Evolutionary conservation across 495 filamentous ascomycete genomes (phyloP).

Genomic region (Lasiosphaeria miniovina): DNA sequence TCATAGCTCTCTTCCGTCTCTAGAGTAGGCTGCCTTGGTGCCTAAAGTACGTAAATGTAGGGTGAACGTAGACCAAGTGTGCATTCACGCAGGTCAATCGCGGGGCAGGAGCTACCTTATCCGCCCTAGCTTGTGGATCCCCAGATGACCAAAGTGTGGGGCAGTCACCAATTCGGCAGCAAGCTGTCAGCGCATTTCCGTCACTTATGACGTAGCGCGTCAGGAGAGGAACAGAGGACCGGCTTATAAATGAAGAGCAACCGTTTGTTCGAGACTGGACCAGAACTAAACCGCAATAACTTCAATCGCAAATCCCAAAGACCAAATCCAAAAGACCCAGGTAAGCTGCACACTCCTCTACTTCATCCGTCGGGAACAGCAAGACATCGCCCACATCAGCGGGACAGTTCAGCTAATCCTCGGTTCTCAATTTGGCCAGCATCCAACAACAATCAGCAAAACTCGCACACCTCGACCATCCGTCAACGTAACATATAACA

Average conservation of each 20-base stretch:
- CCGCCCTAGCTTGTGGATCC: neutral
- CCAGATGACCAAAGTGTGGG: neutral
- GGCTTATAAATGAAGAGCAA: neutral
- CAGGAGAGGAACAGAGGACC: neutral
- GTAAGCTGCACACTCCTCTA: no score
- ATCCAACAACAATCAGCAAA: slow-evolving; percentile 4
- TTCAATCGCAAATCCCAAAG: no score
- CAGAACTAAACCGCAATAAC: no score
- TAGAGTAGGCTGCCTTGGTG: neutral
- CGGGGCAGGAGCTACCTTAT: neutral
- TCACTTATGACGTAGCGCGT: neutral
- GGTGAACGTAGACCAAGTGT: neutral
- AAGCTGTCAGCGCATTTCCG: neutral
- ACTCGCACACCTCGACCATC: slow-evolving; percentile 18
- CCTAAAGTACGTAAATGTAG: neutral
- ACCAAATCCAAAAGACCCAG: no score
- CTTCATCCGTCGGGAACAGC: no score
- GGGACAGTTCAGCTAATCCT: neutral
- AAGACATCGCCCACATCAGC: neutral
- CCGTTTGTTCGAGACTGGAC: no score
- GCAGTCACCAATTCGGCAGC: neutral
- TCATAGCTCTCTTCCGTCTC: no score
- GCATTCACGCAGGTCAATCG: neutral
- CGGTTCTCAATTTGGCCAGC: neutral
- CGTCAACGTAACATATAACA: slow-evolving; percentile 16